Base-by-base conservation (phyloP, 192 early-diverging fungal species). In the Dimargaris xerosporica region DNA sequence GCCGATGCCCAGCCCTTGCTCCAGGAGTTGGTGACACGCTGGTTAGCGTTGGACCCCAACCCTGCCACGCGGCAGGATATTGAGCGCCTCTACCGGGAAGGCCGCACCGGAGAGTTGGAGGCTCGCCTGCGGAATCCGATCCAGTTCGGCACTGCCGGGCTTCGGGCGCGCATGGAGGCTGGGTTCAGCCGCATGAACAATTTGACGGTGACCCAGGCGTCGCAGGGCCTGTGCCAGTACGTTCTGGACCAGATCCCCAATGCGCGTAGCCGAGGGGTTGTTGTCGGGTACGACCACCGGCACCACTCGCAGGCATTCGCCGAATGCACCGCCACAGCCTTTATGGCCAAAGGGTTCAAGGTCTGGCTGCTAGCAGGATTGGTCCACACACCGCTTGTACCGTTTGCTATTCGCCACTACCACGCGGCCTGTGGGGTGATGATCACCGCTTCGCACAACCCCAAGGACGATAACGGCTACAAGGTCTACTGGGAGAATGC, bases 381-480 rank as follows among this genome's bases (percentile, higher is more conserved):
- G 12, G 88, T 90, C 13, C 89, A 87, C 65, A 97, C 94, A 1
- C 94, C 94, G 17, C 69, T 88, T 43, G 71, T 80, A 64, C 90
- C 94, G 13, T 97, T 87, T 79, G 84, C 83, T n/a, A 83, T 95
- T 54, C 83, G 83, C 64, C 74, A 74, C 25, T 66, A 86, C 29
- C 69, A 72, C 6, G 86, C 88, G 1, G 78, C 84, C 19, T 85
- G 82, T 56, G 94, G 94, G 56, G 86, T 97, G 67, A 97, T 97
- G 94, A 86, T 97, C 61, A 97, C 94, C 9, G 94, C 94, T 51
- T 93, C 90, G 63, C 89, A 91, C 72, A 94, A 94, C 64, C 92
- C 92, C 23, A 94, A 93, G 72, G 76, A 88, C 68, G 91, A 94
- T 72, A 94, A 94, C 74, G 92, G 92, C 25, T 90, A 88, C 72